Evolutionary conservation across 805 yeast genomes (phyloP), one percentile per base, ranked within the genome.

Genomic region (Alloascoidea hylecoeti): DNA sequence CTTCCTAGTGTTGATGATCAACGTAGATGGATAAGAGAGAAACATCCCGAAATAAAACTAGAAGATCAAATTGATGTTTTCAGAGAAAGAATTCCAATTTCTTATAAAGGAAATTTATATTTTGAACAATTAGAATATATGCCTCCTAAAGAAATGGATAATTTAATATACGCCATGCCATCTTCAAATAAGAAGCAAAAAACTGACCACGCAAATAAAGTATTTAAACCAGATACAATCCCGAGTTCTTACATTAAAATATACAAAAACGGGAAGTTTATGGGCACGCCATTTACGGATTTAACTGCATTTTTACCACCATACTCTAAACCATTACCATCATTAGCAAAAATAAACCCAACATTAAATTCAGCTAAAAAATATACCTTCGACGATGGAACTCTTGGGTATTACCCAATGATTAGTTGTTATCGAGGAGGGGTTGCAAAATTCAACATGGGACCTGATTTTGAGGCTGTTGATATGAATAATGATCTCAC

Each of bases 371-470:
- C 48, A 3, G 46, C 46, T 3, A 45, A 51, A 5, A 16, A 13
- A n/a, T 6, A n/a, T 19, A 35, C 30, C 4, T 47, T 46, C 4
- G 94, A 92, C 52, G 96, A 92, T 52, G 95, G 95, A 0, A 61
- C 73, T 34, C 58, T 85, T 39, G 98, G 97, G 0, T 92, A 92
- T 53, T 92, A 77, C 57, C 97, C 98, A 1, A 83, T 86, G 61
- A 66, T 84, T 23, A 81, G 95, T 39, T 81, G 80, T 17, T 92
- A 73, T 52, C 74, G 73, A 45, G 79, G 79, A 2, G 97, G 97
- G 0, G 60, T 69, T 5, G 94, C 83, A 3, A 62, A 70, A 42
- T 54, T 89, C 40, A 75, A 81, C 44, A 65, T 84, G 2, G 81
- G 86, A 0, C 79, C 84, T 0, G 63, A 74, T 9, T 69, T 86